phyloP scores from a whole-genome alignment of 305 asterid genomes.

The Striga hermonthica region DNA sequence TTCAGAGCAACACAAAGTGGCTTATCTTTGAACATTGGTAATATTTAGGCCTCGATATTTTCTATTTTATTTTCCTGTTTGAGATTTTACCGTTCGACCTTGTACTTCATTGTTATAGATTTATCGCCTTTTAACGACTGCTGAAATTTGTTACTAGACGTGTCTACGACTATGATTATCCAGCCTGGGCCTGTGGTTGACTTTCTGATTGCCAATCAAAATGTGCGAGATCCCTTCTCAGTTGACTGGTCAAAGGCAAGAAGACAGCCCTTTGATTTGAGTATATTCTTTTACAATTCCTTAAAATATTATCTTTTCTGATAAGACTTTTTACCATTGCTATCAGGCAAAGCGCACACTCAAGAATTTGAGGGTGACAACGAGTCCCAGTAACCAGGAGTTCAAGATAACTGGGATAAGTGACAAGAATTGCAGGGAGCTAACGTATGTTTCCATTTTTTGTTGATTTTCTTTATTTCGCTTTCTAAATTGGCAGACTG shows the following conservation, averaged over 20 bases:
- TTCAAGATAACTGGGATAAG: conserved; percentile 65
- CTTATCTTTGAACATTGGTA: conserved; percentile 58
- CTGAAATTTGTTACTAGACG: conserved; percentile 43
- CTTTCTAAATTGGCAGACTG: background rate
- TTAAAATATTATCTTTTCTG: background rate
- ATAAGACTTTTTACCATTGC: conserved; percentile 19
- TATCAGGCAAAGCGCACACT: conserved; percentile 60
- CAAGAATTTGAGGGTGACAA: conserved; percentile 57
- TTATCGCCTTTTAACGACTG: background rate
- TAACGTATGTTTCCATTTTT: conserved; percentile 37
- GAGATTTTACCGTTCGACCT: background rate
- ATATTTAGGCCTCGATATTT: background rate
- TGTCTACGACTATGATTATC: conserved; percentile 84
- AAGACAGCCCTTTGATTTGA: background rate
- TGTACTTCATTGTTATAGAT: conserved; percentile 2
- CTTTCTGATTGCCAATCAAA: conserved; percentile 65
- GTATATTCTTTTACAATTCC: conserved; percentile 3
- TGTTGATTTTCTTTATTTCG: background rate
- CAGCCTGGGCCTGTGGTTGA: conserved; percentile 77
- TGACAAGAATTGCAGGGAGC: conserved; percentile 49
- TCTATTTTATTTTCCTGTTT: background rate
- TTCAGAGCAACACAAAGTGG: conserved; percentile 60
- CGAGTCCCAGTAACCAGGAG: conserved; percentile 56
- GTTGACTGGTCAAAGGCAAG: conserved; percentile 80
- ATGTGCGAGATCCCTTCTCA: conserved; percentile 58